These are phyloP conservation scores for Candida sp. DNA, from an alignment of 1,139 yeast genomes.

Conservation along the genomic window DNA sequence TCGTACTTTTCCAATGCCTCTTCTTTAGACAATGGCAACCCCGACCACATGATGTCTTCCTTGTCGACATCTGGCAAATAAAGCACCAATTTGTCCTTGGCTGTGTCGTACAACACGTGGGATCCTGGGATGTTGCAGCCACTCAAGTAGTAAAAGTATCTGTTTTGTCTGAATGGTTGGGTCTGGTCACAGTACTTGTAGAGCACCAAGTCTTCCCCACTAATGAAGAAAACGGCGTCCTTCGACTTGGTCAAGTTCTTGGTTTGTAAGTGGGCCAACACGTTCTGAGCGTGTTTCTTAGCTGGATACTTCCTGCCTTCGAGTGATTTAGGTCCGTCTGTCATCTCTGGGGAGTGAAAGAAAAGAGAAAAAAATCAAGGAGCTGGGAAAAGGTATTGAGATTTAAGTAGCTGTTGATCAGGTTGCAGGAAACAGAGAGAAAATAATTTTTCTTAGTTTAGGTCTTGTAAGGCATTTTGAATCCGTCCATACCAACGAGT, in stretches of 20 bases:
- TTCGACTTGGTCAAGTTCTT: conserved; percentile 20
- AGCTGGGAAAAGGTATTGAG: neutral
- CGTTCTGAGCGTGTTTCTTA: conserved; percentile 64
- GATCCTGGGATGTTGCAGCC: conserved; percentile 89
- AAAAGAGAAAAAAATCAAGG: neutral
- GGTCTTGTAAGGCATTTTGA: conserved; percentile 2
- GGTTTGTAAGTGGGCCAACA: conserved; percentile 44
- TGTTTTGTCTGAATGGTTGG: conserved; percentile 82
- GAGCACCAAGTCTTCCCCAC: conserved; percentile 65
- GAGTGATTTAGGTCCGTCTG: conserved; percentile 20
- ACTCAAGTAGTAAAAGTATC: conserved; percentile 85
- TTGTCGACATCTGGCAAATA: conserved; percentile 83
- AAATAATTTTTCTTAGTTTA: neutral
- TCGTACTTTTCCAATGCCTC: conserved; percentile 71
- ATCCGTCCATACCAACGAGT: neutral
- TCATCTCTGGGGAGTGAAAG: conserved; percentile 7
- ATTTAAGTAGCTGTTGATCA: neutral
- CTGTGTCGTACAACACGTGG: conserved; percentile 63
- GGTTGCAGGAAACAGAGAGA: neutral
- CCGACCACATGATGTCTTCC: conserved; percentile 98
- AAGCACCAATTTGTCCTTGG: conserved; percentile 60
- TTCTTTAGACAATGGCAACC: conserved; percentile 73
- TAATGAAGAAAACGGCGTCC: conserved; percentile 52
- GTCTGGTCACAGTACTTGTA: conserved; percentile 85
- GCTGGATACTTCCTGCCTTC: conserved; percentile 69